These are phyloP conservation scores for Myxozyma mucilagina DNA, from an alignment of 805 yeast species.

Conservation along the genomic window DNA sequence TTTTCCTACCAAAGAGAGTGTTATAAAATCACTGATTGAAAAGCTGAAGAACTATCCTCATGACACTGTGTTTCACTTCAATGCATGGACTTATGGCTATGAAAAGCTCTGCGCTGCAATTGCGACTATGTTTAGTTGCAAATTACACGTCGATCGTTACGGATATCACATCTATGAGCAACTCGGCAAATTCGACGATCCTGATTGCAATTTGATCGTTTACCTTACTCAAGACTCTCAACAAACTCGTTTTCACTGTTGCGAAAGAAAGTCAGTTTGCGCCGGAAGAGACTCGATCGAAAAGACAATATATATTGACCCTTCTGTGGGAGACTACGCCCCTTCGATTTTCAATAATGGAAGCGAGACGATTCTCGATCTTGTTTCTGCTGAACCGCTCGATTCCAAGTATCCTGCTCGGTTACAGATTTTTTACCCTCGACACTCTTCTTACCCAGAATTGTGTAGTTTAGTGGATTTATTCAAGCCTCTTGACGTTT, in stretches of 20 bases:
- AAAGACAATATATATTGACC: conserved; percentile 20
- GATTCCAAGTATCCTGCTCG: conserved; percentile 42
- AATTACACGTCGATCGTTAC: conserved; percentile 41
- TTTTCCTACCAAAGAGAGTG: conserved; percentile 41
- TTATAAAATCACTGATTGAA: conserved; percentile 42
- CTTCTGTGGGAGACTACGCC: conserved; percentile 15
- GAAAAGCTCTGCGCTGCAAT: conserved; percentile 55
- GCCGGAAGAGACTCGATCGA: conserved; percentile 7
- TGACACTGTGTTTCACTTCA: conserved; percentile 46
- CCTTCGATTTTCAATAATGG: too few species aligned
- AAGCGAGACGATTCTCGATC: conserved; percentile 27
- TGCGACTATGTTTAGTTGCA: conserved; percentile 34
- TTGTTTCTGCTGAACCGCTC: conserved; percentile 12
- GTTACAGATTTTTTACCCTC: conserved; percentile 45
- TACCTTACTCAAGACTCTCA: conserved; percentile 7
- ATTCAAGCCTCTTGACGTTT: conserved; percentile 47
- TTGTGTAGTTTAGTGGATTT: conserved; percentile 41
- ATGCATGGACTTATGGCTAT: conserved; percentile 50
- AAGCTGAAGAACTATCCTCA: conserved; percentile 48
- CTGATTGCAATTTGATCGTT: conserved; percentile 17
- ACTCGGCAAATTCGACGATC: conserved; percentile 16
- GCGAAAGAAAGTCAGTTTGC: conserved; percentile 33
- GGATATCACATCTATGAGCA: conserved; percentile 33
- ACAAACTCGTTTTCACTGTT: conserved; percentile 17
- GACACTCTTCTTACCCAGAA: conserved; percentile 53